Percentiles rank a stretch among this genome's conserved stretches.
phyloP scores from a whole-genome alignment of 2,329 filamentous ascomycete genomes.

The Celoporthe dispersa region DNA sequence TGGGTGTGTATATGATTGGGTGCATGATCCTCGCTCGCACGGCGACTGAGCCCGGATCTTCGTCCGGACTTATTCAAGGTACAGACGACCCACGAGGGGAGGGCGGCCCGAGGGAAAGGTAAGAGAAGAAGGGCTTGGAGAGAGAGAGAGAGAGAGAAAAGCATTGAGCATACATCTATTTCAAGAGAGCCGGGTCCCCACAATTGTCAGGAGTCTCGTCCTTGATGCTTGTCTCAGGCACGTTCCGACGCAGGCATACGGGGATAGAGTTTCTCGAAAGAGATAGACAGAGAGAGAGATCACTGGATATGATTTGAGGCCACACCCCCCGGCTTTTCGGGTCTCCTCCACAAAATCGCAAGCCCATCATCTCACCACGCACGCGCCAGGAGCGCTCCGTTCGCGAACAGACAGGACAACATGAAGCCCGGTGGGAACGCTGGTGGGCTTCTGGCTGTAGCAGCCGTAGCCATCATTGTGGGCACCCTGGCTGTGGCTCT shows the following conservation, averaged over 20 bases:
- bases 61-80: not conserved
- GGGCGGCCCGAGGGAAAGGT: not conserved
- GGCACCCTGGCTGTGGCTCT: slow-evolving; percentile 32
- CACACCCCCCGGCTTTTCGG: not conserved
- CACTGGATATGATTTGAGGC: slow-evolving; percentile 3
- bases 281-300: not conserved
- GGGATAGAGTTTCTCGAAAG: not conserved
- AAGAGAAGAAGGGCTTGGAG: not conserved
- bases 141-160: not conserved
- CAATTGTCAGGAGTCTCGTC: not conserved
- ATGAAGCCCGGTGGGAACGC: slow-evolving; percentile 17
- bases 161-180: not conserved
- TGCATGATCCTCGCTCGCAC: not conserved
- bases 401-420: not conserved
- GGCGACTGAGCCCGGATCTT: not conserved
- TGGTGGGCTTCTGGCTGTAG: slow-evolving; percentile 15
- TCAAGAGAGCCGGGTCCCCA: slow-evolving; percentile 4
- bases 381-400: not conserved
- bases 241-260: not conserved
- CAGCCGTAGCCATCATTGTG: slow-evolving; percentile 1
- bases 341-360: not conserved
- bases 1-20: too few species aligned
- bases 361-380: not conserved
- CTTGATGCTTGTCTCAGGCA: not conserved
- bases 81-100: not conserved